Percentiles rank a stretch among this genome's conserved stretches.
Evolutionary conservation across 345 rosid species (phyloP).

Genomic region (Euphorbia lathyris): DNA sequence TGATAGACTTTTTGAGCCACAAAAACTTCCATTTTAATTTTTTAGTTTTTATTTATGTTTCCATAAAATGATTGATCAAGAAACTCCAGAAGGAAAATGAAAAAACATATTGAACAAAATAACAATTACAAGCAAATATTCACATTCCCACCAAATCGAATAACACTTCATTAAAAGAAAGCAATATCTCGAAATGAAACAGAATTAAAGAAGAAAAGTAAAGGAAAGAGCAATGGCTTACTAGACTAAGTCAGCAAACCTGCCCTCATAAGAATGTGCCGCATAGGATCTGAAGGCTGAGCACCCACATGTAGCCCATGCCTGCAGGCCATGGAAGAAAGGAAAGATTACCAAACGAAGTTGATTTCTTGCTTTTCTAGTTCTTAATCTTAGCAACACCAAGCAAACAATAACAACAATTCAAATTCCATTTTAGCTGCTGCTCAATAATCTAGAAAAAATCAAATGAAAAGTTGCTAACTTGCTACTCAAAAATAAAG

Average conservation of each 20-base stretch:
- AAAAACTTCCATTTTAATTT: too few species aligned
- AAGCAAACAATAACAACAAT: not conserved
- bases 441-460: not conserved
- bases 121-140: too few species aligned
- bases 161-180: too few species aligned
- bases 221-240: too few species aligned
- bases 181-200: too few species aligned
- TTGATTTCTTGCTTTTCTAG: not conserved
- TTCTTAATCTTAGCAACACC: not conserved
- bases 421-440: not conserved
- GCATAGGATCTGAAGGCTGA: slow-evolving; percentile 85
- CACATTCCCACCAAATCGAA: too few species aligned
- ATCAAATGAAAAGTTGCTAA: not conserved
- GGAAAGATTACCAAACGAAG: not conserved
- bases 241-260: slow-evolving; percentile 82
- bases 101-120: too few species aligned
- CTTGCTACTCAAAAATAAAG: not conserved
- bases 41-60: too few species aligned
- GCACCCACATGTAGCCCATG: slow-evolving; percentile 98
- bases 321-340: slow-evolving; percentile 32
- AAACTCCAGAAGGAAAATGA: too few species aligned
- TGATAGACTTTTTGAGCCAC: too few species aligned
- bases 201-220: too few species aligned
- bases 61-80: too few species aligned
- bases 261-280: slow-evolving; percentile 71